Percentiles rank a stretch among this genome's conserved stretches.
phyloP scores from a whole-genome alignment of 345 rosid species.

The Cochlearia excelsa region DNA sequence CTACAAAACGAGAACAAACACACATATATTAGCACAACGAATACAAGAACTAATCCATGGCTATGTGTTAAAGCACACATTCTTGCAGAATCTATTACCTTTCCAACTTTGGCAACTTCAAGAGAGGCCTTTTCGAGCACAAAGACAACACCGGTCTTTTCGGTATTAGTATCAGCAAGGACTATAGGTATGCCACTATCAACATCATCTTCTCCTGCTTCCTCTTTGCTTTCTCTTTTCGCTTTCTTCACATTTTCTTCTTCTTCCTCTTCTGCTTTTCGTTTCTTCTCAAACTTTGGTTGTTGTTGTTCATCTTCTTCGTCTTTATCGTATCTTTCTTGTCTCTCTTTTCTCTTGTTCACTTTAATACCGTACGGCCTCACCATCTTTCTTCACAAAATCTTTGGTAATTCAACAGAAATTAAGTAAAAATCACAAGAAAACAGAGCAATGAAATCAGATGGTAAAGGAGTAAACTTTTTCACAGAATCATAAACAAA shows the following conservation, averaged over 20 bases:
- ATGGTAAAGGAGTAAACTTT: constrained; percentile 16
- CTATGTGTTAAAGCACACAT: background rate
- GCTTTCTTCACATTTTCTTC: constrained; percentile 28
- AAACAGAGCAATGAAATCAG: background rate
- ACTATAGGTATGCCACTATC: constrained; percentile 60
- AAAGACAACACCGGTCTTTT: constrained; percentile 51
- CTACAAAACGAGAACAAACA: constrained; percentile 38
- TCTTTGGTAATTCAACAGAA: background rate
- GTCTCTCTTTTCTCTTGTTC: constrained; percentile 59
- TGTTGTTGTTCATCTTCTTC: constrained; percentile 43
- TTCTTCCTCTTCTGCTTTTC: constrained; percentile 12
- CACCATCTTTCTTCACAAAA: constrained; percentile 46
- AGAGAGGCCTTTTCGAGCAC: constrained; percentile 84
- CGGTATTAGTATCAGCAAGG: constrained; percentile 30
- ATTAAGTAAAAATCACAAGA: constrained; percentile 8
- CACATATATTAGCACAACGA: background rate
- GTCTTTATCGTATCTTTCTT: constrained; percentile 53
- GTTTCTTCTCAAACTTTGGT: constrained; percentile 32
- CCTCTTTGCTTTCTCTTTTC: constrained; percentile 29
- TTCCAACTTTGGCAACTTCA: constrained; percentile 96
- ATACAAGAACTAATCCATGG: background rate
- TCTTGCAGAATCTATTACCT: constrained; percentile 39
- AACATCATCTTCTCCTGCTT: constrained; percentile 30
- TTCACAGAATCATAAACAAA: background rate
- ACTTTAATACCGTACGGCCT: constrained; percentile 60